Base-by-base conservation (phyloP, 208 protist genomes). In the Naegleria fowleri region DNA sequence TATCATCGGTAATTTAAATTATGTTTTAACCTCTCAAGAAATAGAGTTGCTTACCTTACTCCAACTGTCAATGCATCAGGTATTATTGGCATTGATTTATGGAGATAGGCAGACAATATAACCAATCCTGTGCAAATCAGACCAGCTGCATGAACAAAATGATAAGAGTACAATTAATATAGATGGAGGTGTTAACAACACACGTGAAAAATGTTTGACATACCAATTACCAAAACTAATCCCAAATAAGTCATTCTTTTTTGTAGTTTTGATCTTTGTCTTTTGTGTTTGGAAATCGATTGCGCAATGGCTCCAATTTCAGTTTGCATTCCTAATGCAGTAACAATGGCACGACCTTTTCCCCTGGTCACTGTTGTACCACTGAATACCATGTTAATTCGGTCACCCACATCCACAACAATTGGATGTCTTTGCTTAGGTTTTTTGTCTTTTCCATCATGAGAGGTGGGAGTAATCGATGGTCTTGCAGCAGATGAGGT, bases 311-410 rank as follows among this genome's bases (percentile, higher is more conserved):
- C 96, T 55, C 96, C 96, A 93, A 98, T 97, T 92, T 98, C 95
- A 0, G 96, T 97, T 90, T 96, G 43, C 36, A 95, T 75, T 25
- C 96, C 96, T 51, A 92, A 96, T 40, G 92, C 91, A 22, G 95
- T 92, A 22, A 97, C 96, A 43, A 98, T 94, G 22, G 94, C 96
- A 88, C 94, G 95, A 76, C 95, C 96, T 59, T 94, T 95, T 25
- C 96, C 96, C 90, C 95, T 93, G n/a, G 96, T 97, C 16, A 97
- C 95, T 13, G 38, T 67, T 4, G 96, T 98, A 88, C 95, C 96
- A 90, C 95, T 95, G 93, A 96, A 98, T 36, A 95, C 96, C 94
- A 96, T 96, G 94, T 97, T 97, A 91, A 96, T 96, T 75, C 96
- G 94, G 90, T 97, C 96, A n/a, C 96, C 96, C 7, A 97, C 59